Conservation (phyloP, 73 alveolate species). For the Uronychia setigera region DNA sequence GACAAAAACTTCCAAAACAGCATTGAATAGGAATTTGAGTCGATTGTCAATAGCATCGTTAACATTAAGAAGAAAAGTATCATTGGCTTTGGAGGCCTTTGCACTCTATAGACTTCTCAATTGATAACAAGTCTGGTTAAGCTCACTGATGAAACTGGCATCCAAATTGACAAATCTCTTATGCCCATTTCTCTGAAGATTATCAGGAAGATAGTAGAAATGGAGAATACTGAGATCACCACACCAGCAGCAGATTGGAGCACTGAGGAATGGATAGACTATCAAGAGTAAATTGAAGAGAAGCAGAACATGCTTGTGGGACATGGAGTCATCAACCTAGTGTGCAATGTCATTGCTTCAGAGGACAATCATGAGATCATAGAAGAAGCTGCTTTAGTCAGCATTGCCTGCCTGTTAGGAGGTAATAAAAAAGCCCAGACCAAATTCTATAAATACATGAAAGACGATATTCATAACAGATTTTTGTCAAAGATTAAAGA, state of each 20-base stretch:
- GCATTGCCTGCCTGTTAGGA: slow-evolving; percentile 67
- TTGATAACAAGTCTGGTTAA: slow-evolving; percentile 6
- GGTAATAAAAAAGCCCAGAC: slow-evolving; percentile 53
- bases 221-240: not conserved
- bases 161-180: slow-evolving; percentile 1
- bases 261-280: slow-evolving; percentile 53
- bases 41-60: slow-evolving; percentile 22
- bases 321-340: slow-evolving; percentile 29
- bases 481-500: slow-evolving; percentile 49
- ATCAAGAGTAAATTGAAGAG: slow-evolving; percentile 34
- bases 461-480: slow-evolving; percentile 47
- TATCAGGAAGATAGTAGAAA: not conserved
- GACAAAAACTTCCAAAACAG: slow-evolving; percentile 14
- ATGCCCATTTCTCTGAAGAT: slow-evolving; percentile 8
- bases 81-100: slow-evolving; percentile 52
- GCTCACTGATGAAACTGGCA: slow-evolving; percentile 18
- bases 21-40: slow-evolving; percentile 51
- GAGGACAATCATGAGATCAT: slow-evolving; percentile 27
- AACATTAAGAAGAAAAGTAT: slow-evolving; percentile 32
- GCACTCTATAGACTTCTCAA: slow-evolving; percentile 46
- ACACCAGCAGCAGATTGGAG: slow-evolving; percentile 6
- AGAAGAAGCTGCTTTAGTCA: slow-evolving; percentile 59
- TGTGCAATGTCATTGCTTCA: slow-evolving; percentile 31
- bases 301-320: slow-evolving; percentile 37
- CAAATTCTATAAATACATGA: slow-evolving; percentile 43